phyloP scores from a whole-genome alignment of 176 grass and related monocot genomes.

The Carex littledalei region DNA sequence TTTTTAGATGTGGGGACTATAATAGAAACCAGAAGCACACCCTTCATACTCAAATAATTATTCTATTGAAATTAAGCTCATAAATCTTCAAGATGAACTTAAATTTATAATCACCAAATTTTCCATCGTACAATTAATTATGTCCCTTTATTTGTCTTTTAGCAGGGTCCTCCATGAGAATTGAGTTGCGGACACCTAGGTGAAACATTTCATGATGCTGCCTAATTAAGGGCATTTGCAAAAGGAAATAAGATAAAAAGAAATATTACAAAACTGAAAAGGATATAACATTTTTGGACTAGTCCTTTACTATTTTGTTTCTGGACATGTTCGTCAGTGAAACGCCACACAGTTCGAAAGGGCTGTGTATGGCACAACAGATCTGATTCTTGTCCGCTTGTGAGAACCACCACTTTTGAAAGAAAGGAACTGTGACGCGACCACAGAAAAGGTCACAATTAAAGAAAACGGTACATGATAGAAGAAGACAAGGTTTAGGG shows the following conservation, averaged over 20 bases:
- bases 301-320: neutral
- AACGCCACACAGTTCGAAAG: neutral
- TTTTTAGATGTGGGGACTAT: no score
- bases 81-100: neutral
- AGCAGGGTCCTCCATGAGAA: neutral
- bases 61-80: neutral
- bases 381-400: neutral
- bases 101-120: neutral
- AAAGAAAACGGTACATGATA: neutral
- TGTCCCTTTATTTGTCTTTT: neutral
- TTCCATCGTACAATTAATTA: neutral
- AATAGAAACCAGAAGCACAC: no score
- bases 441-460: neutral
- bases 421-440: conserved; percentile 1
- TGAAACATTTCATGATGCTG: neutral
- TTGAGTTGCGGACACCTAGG: neutral
- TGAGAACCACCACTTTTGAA: conserved; percentile 10
- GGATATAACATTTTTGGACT: neutral
- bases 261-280: neutral
- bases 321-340: neutral
- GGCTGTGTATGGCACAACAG: neutral
- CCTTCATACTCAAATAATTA: no score
- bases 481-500: neutral
- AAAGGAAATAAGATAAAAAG: neutral
- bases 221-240: neutral